Base-by-base conservation (phyloP, 169 alveolate genomes). In the Miamiensis avidus region DNA sequence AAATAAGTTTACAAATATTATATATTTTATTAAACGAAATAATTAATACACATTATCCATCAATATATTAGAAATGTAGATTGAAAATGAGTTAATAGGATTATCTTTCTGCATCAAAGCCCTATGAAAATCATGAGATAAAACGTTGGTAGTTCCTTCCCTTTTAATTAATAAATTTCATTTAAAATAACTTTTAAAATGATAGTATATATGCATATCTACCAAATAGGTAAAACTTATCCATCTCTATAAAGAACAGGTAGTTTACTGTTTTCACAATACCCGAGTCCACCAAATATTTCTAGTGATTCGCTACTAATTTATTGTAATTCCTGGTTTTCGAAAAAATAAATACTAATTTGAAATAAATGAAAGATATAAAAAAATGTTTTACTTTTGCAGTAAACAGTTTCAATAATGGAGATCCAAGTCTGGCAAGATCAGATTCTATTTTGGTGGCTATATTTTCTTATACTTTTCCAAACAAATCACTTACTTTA, bases 61-160 rank as follows among this genome's bases (percentile, higher is more conserved):
- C 16, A 77, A 30, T 26, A 77, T 77, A 26, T 64, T 32, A 33
- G 34, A 15, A 31, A 77, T 33, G 26, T 33, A 77, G 26, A 11
- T 49, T 49, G 69, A 49, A 49, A 11, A 49, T 49, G 69, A 49
- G 20, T 20, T 49, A 49, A 49, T 49, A 49, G 69, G 69, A 49
- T 49, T 49, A 49, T 49, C 20, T 49, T 49, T 73, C 76, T 89
- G 74, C 0, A 78, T 31, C 15, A 93, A 74, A 31, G 91, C 97
- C 29, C 96, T 89, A 0, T 81, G 30, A 65, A 95, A 88, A 72
- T 95, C 96, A 32, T 93, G 78, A 49, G 90, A 73, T 31, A 92
- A 82, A 0, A 91, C 92, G 82, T 93, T 91, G 0, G 96, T 93
- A 20, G 97, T 95, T 28, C 96, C 97, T 87, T 93, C 96, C 92